A percentile compares a stretch with the other conserved stretches of the same genome.
Evolutionary conservation across 495 filamentous ascomycete species (phyloP).

Genomic region (Xylaria acuta): DNA sequence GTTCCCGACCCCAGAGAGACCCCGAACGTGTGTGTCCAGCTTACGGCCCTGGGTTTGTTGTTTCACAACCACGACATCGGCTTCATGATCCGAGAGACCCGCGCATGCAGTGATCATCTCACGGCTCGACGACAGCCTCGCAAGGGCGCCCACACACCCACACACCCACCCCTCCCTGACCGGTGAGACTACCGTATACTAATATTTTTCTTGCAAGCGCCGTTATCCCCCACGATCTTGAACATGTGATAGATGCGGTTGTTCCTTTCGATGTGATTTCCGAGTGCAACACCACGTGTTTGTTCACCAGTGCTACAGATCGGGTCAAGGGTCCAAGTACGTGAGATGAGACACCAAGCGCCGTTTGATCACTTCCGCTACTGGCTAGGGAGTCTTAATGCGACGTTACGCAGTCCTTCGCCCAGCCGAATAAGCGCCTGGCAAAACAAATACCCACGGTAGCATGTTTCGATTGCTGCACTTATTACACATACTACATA

Average conservation of each 20-base stretch:
- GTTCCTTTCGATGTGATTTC: constrained; percentile 1
- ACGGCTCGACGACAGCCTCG: constrained; percentile 22
- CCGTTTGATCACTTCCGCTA: constrained; percentile 16
- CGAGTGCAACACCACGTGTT: constrained; percentile 10
- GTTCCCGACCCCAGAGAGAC: constrained; percentile 21
- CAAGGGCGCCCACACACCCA: background rate
- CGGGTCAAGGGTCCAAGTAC: constrained; percentile 7
- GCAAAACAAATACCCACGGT: background rate
- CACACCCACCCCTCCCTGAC: constrained; percentile 2
- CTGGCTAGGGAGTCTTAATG: background rate
- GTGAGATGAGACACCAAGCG: constrained; percentile 13
- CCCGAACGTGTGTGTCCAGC: constrained; percentile 16
- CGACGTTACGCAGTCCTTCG: constrained; percentile 14
- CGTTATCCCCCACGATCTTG: constrained; percentile 5
- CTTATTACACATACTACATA: constrained; percentile 3
- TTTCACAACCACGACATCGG: constrained; percentile 26
- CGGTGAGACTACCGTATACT: constrained; percentile 12
- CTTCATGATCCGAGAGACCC: constrained; percentile 26
- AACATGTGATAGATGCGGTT: constrained; percentile 2
- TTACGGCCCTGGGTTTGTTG: constrained; percentile 9
- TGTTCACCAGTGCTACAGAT: constrained; percentile 5
- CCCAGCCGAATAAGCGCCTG: background rate
- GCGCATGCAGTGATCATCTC: constrained; percentile 26
- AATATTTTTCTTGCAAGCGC: background rate
- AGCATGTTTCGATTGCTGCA: background rate